phyloP scores from a whole-genome alignment of 1,284 basidiomycete species.

The Papiliotrema flavescens region DNA sequence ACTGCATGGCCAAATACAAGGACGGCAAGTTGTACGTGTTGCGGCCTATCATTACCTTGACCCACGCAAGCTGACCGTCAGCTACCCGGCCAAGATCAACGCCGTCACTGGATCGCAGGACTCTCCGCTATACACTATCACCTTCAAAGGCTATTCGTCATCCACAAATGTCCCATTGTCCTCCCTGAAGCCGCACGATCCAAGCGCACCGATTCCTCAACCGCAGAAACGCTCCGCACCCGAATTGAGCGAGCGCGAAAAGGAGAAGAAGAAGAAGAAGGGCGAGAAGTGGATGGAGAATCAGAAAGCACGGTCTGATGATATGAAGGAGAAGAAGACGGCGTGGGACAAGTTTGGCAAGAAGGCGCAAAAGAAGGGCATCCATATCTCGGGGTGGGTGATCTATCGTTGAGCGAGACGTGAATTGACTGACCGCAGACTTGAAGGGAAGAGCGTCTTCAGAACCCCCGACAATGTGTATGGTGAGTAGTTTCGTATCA shows the following conservation, averaged over 20 bases:
- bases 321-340: slow-evolving; percentile 81
- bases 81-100: slow-evolving; percentile 86
- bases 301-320: slow-evolving; percentile 81
- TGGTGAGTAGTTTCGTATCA: slow-evolving; percentile 48
- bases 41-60: too few species aligned
- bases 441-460: slow-evolving; percentile 89
- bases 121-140: slow-evolving; percentile 83
- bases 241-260: slow-evolving; percentile 75
- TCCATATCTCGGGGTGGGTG: slow-evolving; percentile 68
- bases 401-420: neutral
- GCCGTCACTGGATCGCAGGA: slow-evolving; percentile 80
- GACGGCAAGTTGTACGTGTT: slow-evolving; percentile 66
- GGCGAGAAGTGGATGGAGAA: slow-evolving; percentile 92
- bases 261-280: slow-evolving; percentile 88
- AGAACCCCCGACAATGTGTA: slow-evolving; percentile 91
- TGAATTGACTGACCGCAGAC: slow-evolving; percentile 29
- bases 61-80: slow-evolving; percentile 22
- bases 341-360: slow-evolving; percentile 98
- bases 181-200: slow-evolving; percentile 62
- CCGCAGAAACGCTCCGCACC: slow-evolving; percentile 69
- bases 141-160: slow-evolving; percentile 92
- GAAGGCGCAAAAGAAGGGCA: slow-evolving; percentile 92
- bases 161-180: slow-evolving; percentile 80
- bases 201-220: slow-evolving; percentile 47
- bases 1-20: slow-evolving; percentile 86